phyloP scores from a whole-genome alignment of 1,284 basidiomycete genomes.

The Mycosarcoma maydis region DNA sequence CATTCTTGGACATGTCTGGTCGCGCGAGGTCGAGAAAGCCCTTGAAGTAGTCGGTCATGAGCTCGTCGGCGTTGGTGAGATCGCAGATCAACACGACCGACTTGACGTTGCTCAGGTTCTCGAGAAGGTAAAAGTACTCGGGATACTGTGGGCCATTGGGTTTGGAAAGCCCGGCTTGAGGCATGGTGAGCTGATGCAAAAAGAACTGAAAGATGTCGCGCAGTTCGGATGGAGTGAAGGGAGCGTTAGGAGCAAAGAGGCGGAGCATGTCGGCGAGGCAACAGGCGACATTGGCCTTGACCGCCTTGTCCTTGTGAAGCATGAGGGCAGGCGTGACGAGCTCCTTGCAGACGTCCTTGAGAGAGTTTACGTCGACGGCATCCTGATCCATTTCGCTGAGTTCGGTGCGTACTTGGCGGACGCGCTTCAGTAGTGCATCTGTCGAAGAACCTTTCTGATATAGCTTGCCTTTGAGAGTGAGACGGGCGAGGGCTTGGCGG shows the following conservation, averaged over 20 bases:
- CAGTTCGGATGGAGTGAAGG: slow-evolving; percentile 86
- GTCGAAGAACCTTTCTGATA: slow-evolving; percentile 50
- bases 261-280: slow-evolving; percentile 92
- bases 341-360: slow-evolving; percentile 78
- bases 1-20: slow-evolving; percentile 75
- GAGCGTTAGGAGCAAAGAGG: slow-evolving; percentile 95
- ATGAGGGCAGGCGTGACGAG: slow-evolving; percentile 82
- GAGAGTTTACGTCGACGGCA: slow-evolving; percentile 77
- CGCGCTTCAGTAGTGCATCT: slow-evolving; percentile 53
- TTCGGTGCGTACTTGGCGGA: slow-evolving; percentile 69
- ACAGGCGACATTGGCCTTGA: slow-evolving; percentile 91
- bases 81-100: slow-evolving; percentile 92
- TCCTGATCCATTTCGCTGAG: slow-evolving; percentile 90
- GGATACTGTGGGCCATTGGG: slow-evolving; percentile 48
- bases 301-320: slow-evolving; percentile 90
- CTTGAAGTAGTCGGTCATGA: slow-evolving; percentile 84
- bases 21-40: slow-evolving; percentile 82
- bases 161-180: slow-evolving; percentile 47
- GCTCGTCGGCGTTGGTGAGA: slow-evolving; percentile 83
- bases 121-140: slow-evolving; percentile 77
- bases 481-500: slow-evolving; percentile 33
- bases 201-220: slow-evolving; percentile 72
- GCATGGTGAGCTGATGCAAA: slow-evolving; percentile 56
- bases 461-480: slow-evolving; percentile 51
- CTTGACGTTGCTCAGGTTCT: slow-evolving; percentile 91